Base-by-base conservation (phyloP, 2,329 filamentous ascomycete genomes). In the Penicillium sp. region DNA sequence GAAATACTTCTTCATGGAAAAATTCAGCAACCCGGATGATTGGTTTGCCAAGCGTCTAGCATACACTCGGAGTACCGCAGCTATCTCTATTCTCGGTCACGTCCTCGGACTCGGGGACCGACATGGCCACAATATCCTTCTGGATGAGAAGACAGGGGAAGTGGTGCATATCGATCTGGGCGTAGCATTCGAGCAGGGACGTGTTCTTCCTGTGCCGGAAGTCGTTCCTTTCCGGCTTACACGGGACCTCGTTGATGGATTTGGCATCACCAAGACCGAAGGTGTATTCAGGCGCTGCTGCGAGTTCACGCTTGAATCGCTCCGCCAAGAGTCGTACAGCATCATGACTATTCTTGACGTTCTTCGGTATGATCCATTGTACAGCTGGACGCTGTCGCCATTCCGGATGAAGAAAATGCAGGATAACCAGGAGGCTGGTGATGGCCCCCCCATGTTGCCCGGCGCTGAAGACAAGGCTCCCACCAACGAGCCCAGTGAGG, bases 271-370 rank as follows among this genome's bases (percentile, higher is more conserved):
- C 3, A 89, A 88, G 61, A 95, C 90, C 0, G 94, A 99, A 68
- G 93, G 93, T 3, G 90, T 97, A 0, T 98, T 97, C 73, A 82
- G 93, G 6, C 83, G 94, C n/a, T 97, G 91, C 70, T 98, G 93
- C 67, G 94, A 99, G 66, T 97, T 97, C 66, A 97, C 90, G 0
- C 81, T 99, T 29, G 90, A 96, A 53, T 90, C 94, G 1, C 75
- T 99, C 33, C 84, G 93, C n/a, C 87, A 95, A 60, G 93, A 98
- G 66, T 88, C 88, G 9, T 94, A 95, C 66, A 90, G 86, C 39
- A 98, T 99, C 72, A 97, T 96, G 90, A 97, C 93, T 0, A 90
- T 98, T 45, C 81, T 99, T 18, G 94, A 98, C 64, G 94, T 98
- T 24, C 75, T 99, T 50, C 86, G 94, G n/a, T 97, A 96, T 69